These are phyloP conservation scores for Hypoxylon sp. DNA, from an alignment of 2,329 filamentous ascomycete genomes.

Conservation along the genomic window DNA sequence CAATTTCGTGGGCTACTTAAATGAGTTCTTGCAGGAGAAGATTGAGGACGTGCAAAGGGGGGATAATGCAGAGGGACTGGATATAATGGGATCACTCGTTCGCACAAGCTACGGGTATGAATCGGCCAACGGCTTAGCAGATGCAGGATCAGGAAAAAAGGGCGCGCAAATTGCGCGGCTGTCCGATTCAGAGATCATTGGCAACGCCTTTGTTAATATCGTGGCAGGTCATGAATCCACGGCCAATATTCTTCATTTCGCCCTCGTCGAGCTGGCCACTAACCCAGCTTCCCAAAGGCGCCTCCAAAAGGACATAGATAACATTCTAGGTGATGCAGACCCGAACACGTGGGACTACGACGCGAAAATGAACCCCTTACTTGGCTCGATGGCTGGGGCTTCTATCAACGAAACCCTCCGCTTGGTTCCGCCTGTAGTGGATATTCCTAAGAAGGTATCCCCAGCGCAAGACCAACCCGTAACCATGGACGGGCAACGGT, in stretches of 20 bases:
- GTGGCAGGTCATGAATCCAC: slow-evolving; percentile 85
- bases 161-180: slow-evolving; percentile 51
- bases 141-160: slow-evolving; percentile 28
- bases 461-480: slow-evolving; percentile 63
- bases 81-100: slow-evolving; percentile 61
- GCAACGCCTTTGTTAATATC: slow-evolving; percentile 74
- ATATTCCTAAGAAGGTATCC: slow-evolving; percentile 73
- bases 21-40: slow-evolving; percentile 72
- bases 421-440: slow-evolving; percentile 73
- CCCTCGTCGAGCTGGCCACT: slow-evolving; percentile 72
- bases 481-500: slow-evolving; percentile 60
- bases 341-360: slow-evolving; percentile 77
- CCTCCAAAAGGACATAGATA: slow-evolving; percentile 74
- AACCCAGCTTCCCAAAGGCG: slow-evolving; percentile 69
- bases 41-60: slow-evolving; percentile 51
- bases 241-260: slow-evolving; percentile 77
- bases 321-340: slow-evolving; percentile 66
- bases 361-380: slow-evolving; percentile 68
- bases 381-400: slow-evolving; percentile 75
- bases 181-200: slow-evolving; percentile 72
- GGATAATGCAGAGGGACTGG: slow-evolving; percentile 55
- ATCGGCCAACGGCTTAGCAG: slow-evolving; percentile 24
- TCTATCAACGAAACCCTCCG: slow-evolving; percentile 82
- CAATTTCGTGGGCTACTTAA: slow-evolving; percentile 75
- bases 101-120: slow-evolving; percentile 52